A percentile compares a stretch with the other conserved stretches of the same genome.
Conservation (phyloP, 2,329 filamentous ascomycete species). For the Xylaria hypoxylon region DNA sequence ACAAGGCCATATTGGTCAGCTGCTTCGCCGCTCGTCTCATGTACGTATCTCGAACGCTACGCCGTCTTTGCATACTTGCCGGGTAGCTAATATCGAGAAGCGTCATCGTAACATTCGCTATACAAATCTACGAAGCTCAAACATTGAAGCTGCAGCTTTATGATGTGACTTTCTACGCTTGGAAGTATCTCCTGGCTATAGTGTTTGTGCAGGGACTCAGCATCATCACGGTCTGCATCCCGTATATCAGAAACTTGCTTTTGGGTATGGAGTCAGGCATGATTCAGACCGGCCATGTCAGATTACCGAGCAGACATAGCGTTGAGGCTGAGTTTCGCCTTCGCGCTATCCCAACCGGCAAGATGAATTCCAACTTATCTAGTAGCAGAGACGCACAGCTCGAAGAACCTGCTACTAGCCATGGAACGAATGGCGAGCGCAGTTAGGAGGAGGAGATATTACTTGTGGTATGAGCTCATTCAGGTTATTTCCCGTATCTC, state of each 20-base stretch:
- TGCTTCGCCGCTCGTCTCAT: constrained; percentile 35
- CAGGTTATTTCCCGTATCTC: too few species aligned
- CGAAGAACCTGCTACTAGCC: not conserved
- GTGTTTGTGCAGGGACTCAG: constrained; percentile 39
- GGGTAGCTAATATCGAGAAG: constrained; percentile 21
- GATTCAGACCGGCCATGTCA: constrained; percentile 39
- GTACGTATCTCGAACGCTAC: constrained; percentile 23
- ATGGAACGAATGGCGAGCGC: not conserved
- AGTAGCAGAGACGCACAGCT: not conserved
- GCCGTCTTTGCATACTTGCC: not conserved
- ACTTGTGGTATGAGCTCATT: too few species aligned
- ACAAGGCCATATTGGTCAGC: constrained; percentile 32
- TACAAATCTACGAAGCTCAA: constrained; percentile 35
- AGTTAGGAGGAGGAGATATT: not conserved
- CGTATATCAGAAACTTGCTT: constrained; percentile 38
- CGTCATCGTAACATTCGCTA: constrained; percentile 21
- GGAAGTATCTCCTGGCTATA: constrained; percentile 32
- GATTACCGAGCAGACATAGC: constrained; percentile 24
- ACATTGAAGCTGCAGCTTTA: constrained; percentile 21
- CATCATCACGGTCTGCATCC: constrained; percentile 42
- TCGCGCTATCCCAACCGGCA: constrained; percentile 23
- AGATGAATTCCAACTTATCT: not conserved
- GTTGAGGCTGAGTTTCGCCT: constrained; percentile 13
- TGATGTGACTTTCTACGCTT: constrained; percentile 35
- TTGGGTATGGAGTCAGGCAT: constrained; percentile 39